Evolutionary conservation across 495 filamentous ascomycete genomes (phyloP), one percentile per base, ranked within the genome.

Genomic region (Xylaria cubensis): DNA sequence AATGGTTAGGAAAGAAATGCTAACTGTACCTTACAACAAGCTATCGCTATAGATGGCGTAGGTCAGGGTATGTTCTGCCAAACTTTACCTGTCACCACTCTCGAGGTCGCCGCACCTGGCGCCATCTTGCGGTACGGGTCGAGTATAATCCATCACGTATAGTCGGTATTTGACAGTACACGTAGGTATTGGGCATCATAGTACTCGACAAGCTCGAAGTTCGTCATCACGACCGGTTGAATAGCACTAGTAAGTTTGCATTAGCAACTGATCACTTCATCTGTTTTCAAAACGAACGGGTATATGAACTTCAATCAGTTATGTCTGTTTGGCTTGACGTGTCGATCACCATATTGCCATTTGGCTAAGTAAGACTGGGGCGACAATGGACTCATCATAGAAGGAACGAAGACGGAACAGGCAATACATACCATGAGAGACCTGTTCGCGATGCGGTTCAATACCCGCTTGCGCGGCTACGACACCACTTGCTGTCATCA

Each of bases 241-340:
- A 26, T 12, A 42, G 9, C 29, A 41, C 70, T 72, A 51, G 1
- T 32, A 34, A 29, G 4, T 15, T 64, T 36, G 24, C 29, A 4
- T 71, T 56, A 71, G 69, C 69, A 71, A 64, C 24, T 24, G 36
- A 44, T 0, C 12, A 53, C 8, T 10, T 41, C 4, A 29, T 34
- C 46, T 19, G 0, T 13, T 46, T 61, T n/a, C n/a, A 66, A 3
- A 58, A 36, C 19, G 55, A 24, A 29, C 41, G 21, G 36, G 34
- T 32, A 39, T n/a, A 4, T 36, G 61, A 76, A 79, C 50, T 72
- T 64, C 70, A 50, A 83, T 94, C 92, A 94, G 92, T 86, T 78
- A 84, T 82, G 91, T 93, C 94, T 90, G 87, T 97, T 97, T 95
- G 93, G 93, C 91, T 88, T 85, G 93, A 94, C 92, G 89, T 92